Evolutionary conservation across 1,284 basidiomycete species (phyloP).

Genomic region (Nidula niveotomentosa): DNA sequence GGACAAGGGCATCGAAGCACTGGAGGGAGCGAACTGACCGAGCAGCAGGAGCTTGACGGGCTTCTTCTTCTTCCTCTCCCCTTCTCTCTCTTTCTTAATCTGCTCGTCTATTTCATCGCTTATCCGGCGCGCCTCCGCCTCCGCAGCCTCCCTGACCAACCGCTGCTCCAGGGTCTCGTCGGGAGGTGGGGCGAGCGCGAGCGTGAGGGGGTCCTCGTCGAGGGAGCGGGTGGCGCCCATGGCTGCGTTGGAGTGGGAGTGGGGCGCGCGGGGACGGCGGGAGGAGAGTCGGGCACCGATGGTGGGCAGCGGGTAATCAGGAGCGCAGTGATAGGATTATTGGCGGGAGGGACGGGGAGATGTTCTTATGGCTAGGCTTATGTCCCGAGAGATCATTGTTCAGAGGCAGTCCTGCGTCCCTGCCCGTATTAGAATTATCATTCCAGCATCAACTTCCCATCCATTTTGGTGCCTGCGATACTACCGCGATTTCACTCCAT

Average conservation of each 20-base stretch:
- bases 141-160: constrained; percentile 48
- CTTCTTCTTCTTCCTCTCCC: constrained; percentile 52
- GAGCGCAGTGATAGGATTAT: too few species aligned
- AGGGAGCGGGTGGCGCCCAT: constrained; percentile 7
- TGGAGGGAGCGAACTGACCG: constrained; percentile 29
- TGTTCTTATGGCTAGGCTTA: too few species aligned
- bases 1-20: background rate
- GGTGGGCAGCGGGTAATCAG: too few species aligned
- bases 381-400: too few species aligned
- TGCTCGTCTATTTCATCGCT: constrained; percentile 72
- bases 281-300: background rate
- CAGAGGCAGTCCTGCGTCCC: too few species aligned
- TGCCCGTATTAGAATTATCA: too few species aligned
- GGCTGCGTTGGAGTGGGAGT: background rate
- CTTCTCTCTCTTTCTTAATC: constrained; percentile 51
- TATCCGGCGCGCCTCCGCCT: constrained; percentile 56
- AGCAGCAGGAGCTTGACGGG: constrained; percentile 62
- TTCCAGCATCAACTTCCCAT: too few species aligned
- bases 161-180: constrained; percentile 56
- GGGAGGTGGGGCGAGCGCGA: constrained; percentile 55
- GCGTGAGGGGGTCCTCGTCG: constrained; percentile 59
- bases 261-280: background rate
- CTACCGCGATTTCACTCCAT: too few species aligned
- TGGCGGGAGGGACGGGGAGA: too few species aligned
- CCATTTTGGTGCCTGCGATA: too few species aligned